These are phyloP conservation scores for Paramecium sexaurelia DNA, from an alignment of 73 alveolate species.

Conservation along the genomic window DNA sequence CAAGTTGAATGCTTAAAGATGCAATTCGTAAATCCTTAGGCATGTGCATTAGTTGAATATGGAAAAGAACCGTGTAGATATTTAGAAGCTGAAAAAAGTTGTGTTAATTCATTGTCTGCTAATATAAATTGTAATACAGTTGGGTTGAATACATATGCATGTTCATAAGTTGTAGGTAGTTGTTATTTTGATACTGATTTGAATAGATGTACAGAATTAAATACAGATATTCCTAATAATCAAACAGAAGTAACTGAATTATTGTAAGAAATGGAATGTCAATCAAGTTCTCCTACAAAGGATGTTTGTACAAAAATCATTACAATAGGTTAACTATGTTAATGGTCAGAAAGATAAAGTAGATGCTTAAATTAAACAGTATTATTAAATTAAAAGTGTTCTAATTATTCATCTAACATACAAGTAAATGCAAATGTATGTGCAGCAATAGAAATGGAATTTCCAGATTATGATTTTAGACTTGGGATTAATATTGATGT, in stretches of 20 bases:
- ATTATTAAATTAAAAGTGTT: neutral
- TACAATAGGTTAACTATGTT: neutral
- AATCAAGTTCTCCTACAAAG: neutral
- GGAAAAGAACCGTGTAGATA: neutral
- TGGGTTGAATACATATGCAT: neutral
- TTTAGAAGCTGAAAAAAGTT: neutral
- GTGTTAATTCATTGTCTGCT: neutral
- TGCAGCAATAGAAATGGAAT: neutral
- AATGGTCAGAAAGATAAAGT: neutral
- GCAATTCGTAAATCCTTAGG: neutral
- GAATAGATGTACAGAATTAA: neutral
- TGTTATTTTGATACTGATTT: neutral
- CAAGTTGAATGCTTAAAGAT: neutral
- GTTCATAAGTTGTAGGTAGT: neutral
- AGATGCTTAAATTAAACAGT: neutral
- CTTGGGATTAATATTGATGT: neutral
- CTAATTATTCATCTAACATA: neutral
- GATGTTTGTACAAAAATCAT: neutral
- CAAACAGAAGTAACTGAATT: neutral
- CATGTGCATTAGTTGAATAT: neutral
- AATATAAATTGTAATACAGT: neutral
- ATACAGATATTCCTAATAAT: neutral
- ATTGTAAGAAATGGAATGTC: neutral
- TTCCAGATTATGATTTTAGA: constrained; percentile 4
- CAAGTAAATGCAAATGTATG: neutral